Evolutionary conservation across 495 filamentous ascomycete genomes (phyloP).

Genomic region (Penicillium paxilli): DNA sequence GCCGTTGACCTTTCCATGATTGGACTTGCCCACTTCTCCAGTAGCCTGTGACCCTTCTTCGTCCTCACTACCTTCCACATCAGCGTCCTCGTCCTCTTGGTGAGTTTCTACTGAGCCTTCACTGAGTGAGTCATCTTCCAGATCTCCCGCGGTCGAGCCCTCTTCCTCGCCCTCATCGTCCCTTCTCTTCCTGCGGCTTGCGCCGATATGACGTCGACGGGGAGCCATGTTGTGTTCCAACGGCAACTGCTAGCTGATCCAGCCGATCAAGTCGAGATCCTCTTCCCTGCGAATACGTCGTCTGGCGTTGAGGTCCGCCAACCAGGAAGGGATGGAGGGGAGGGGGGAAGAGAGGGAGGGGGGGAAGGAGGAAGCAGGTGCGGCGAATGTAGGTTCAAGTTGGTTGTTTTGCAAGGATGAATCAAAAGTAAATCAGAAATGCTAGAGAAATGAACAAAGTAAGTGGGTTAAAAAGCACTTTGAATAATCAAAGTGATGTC

Average conservation of each 20-base stretch:
- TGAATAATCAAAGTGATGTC: neutral
- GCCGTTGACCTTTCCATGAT: conserved; percentile 38
- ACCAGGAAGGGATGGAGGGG: conserved; percentile 6
- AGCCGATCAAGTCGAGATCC: neutral
- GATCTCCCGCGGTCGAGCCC: conserved; percentile 60
- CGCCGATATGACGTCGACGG: conserved; percentile 70
- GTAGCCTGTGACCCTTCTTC: conserved; percentile 59
- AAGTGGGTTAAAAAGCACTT: neutral
- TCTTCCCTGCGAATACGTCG: neutral
- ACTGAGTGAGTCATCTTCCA: conserved; percentile 81
- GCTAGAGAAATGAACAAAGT: conserved; percentile 4
- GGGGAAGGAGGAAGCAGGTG: conserved; percentile 5
- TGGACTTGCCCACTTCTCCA: conserved; percentile 41
- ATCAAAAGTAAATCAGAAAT: conserved; percentile 1
- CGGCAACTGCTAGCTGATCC: neutral
- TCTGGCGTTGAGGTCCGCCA: conserved; percentile 5
- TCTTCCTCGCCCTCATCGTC: conserved; percentile 81
- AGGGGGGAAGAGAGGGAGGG: no score
- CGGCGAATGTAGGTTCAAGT: conserved; percentile 3
- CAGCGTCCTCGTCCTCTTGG: conserved; percentile 73
- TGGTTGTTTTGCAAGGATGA: conserved; percentile 6
- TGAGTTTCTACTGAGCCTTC: conserved; percentile 76
- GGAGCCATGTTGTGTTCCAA: conserved; percentile 49
- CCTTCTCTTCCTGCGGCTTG: conserved; percentile 68
- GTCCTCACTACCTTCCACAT: conserved; percentile 72